Percentiles rank a stretch among this genome's conserved stretches.
Conservation (phyloP, 257 asterid genomes). For the Coffea canephora region DNA sequence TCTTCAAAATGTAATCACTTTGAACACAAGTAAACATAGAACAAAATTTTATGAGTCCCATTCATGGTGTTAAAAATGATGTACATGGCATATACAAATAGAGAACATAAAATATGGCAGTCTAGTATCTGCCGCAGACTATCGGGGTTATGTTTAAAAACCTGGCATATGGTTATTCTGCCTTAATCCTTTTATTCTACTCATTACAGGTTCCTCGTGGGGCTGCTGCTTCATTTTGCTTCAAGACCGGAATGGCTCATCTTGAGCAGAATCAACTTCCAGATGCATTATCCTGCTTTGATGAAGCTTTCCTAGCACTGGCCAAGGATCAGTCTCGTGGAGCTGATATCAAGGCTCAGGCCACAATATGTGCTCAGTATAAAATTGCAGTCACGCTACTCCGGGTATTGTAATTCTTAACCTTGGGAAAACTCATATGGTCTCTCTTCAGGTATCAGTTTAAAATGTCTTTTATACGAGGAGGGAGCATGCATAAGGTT, state of each 20-base stretch:
- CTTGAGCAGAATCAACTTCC: constrained; percentile 98
- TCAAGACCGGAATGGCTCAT: constrained; percentile 94
- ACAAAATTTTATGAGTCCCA: too few relatives aligned
- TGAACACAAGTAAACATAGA: too few relatives aligned
- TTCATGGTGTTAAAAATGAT: too few relatives aligned
- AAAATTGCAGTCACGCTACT: constrained; percentile 98
- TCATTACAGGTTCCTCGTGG: constrained; percentile 91
- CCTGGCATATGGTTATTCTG: background rate
- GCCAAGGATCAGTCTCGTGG: constrained; percentile 99
- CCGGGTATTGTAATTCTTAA: constrained; percentile 46
- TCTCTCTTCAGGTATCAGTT: background rate
- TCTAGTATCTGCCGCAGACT: background rate
- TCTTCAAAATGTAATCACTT: too few relatives aligned
- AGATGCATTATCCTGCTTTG: constrained; percentile 97
- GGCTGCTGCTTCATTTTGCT: constrained; percentile 90
- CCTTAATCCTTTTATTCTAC: background rate
- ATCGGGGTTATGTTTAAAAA: background rate
- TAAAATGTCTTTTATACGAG: background rate
- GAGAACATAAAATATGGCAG: background rate
- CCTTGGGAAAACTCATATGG: background rate
- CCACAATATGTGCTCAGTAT: constrained; percentile 98
- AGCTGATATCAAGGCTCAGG: constrained; percentile 98
- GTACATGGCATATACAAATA: too few relatives aligned
- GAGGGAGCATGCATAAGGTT: background rate
- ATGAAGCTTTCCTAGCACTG: constrained; percentile 93